Conservation (phyloP, 169 alveolate species). For the Cardiosporidium cionae region DNA sequence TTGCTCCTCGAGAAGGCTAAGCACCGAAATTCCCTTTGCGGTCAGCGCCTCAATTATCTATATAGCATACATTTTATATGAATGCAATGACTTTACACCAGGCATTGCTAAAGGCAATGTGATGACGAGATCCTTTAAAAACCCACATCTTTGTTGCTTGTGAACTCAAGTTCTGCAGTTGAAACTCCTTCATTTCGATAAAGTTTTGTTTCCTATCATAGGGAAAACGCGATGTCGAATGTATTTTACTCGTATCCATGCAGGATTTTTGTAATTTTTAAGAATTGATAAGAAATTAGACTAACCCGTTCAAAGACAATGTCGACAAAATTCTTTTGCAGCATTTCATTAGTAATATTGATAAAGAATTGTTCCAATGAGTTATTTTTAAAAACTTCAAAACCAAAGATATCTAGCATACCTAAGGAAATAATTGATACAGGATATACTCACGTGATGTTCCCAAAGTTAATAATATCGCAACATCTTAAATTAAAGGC, state of each 20-base stretch:
- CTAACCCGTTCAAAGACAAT: slow-evolving; percentile 29
- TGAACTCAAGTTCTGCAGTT: slow-evolving; percentile 25
- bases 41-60: slow-evolving; percentile 31
- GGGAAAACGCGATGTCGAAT: too few species aligned
- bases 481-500: too few species aligned
- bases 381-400: slow-evolving; percentile 90
- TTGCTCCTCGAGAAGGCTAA: slow-evolving; percentile 75
- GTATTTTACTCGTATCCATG: background rate
- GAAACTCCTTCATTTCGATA: slow-evolving; percentile 35
- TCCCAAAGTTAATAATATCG: too few species aligned
- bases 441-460: background rate
- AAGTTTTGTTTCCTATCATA: slow-evolving; percentile 12
- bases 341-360: slow-evolving; percentile 94
- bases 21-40: slow-evolving; percentile 53
- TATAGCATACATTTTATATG: too few species aligned
- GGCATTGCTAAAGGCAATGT: too few species aligned
- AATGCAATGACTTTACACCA: too few species aligned
- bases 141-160: slow-evolving; percentile 22
- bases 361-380: slow-evolving; percentile 95
- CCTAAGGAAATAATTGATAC: slow-evolving; percentile 31
- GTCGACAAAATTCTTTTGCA: slow-evolving; percentile 83
- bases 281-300: too few species aligned
- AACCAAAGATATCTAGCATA: slow-evolving; percentile 95
- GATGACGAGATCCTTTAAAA: too few species aligned
- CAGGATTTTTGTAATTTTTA: background rate